Conservation (phyloP, 1,139 yeast species). For the Hansenula lynferdii region DNA sequence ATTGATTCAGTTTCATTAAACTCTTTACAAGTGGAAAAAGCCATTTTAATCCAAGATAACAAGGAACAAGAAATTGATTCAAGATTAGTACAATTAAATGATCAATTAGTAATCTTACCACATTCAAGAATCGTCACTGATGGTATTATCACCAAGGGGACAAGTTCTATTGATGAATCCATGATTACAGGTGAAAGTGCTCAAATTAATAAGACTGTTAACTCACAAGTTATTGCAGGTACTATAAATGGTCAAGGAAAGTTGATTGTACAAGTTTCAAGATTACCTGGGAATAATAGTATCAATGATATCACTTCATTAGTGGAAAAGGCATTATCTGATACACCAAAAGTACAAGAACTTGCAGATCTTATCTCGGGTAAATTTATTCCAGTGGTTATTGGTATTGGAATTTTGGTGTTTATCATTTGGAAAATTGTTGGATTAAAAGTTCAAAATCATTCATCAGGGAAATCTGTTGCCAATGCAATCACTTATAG, state of each 20-base stretch:
- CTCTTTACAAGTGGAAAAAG: slow-evolving; percentile 1
- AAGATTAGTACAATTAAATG: slow-evolving; percentile 65
- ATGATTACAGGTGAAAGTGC: slow-evolving; percentile 65
- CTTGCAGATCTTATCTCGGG: slow-evolving; percentile 72
- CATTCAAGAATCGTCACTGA: slow-evolving; percentile 80
- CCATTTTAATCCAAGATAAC: not conserved
- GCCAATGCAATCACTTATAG: slow-evolving; percentile 32
- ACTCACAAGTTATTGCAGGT: slow-evolving; percentile 68
- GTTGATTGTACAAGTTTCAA: slow-evolving; percentile 54
- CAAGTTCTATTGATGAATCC: slow-evolving; percentile 57
- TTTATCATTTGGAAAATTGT: slow-evolving; percentile 52
- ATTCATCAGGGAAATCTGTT: slow-evolving; percentile 18
- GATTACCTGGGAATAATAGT: slow-evolving; percentile 66
- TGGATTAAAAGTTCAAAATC: slow-evolving; percentile 51
- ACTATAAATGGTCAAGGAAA: slow-evolving; percentile 66
- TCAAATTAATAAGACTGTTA: slow-evolving; percentile 44
- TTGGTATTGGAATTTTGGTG: slow-evolving; percentile 49
- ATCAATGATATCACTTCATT: slow-evolving; percentile 70
- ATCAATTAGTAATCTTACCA: slow-evolving; percentile 61
- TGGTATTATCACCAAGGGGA: slow-evolving; percentile 64
- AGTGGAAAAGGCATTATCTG: slow-evolving; percentile 76
- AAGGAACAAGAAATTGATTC: slow-evolving; percentile 34
- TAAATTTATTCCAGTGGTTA: slow-evolving; percentile 62
- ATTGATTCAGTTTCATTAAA: not conserved
- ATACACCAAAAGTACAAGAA: slow-evolving; percentile 74